phyloP scores from a whole-genome alignment of 495 filamentous ascomycete species.

The Penicillium bovifimosum region DNA sequence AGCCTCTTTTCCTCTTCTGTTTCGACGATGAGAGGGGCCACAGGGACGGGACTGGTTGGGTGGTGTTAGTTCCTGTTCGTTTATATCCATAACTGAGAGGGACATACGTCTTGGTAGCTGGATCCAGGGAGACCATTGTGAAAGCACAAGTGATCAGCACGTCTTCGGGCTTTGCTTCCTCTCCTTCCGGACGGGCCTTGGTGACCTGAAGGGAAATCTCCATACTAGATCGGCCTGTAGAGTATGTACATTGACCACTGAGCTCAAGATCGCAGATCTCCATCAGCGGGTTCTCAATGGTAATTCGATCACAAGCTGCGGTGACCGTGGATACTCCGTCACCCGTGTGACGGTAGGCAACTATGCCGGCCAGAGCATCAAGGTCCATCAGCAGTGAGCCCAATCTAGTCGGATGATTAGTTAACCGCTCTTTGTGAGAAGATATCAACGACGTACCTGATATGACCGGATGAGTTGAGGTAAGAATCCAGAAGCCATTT shows the following conservation, averaged over 20 bases:
- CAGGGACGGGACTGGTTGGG: constrained; percentile 40
- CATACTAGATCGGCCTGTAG: constrained; percentile 74
- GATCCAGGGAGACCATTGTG: constrained; percentile 79
- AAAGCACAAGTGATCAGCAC: constrained; percentile 74
- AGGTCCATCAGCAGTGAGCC: constrained; percentile 77
- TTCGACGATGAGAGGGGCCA: constrained; percentile 57
- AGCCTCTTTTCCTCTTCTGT: constrained; percentile 66
- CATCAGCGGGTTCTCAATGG: constrained; percentile 64
- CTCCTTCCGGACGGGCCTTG: constrained; percentile 53
- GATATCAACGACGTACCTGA: constrained; percentile 37
- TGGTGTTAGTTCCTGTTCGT: constrained; percentile 9
- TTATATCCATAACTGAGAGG: background rate
- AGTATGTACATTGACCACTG: constrained; percentile 75
- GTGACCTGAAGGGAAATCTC: constrained; percentile 74
- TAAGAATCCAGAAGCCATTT: constrained; percentile 68
- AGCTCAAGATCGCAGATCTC: constrained; percentile 79
- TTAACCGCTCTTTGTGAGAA: background rate
- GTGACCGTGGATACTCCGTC: constrained; percentile 73
- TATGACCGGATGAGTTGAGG: constrained; percentile 60
- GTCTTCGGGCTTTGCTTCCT: constrained; percentile 58
- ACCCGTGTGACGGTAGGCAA: constrained; percentile 80
- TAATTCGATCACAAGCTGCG: constrained; percentile 75
- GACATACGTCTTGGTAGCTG: constrained; percentile 61
- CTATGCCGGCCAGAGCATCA: constrained; percentile 72
- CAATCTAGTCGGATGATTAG: constrained; percentile 36